Evolutionary conservation across 306 rosid species (phyloP).

Genomic region (Quercus aquifolioides): DNA sequence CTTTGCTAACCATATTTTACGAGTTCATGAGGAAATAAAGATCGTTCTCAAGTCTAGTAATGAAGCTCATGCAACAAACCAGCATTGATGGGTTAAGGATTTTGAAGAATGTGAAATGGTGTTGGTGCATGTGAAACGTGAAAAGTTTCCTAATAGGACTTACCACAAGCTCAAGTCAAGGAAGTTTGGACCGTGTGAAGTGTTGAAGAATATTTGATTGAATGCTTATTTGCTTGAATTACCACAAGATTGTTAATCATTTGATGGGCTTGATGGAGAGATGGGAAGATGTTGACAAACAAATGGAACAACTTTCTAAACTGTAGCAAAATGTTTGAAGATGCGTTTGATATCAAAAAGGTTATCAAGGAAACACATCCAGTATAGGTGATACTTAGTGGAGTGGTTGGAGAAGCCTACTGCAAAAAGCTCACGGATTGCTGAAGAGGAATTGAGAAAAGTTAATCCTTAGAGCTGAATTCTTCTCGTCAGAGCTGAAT

Average conservation of each 20-base stretch:
- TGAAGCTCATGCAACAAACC: not conserved
- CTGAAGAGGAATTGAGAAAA: not conserved
- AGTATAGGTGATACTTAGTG: not conserved
- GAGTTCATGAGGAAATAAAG: not conserved
- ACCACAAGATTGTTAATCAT: not conserved
- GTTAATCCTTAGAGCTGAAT: not conserved
- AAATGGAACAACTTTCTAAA: not conserved
- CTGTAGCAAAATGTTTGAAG: not conserved
- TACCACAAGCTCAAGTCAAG: not conserved
- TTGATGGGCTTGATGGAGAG: not conserved
- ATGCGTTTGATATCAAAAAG: not conserved
- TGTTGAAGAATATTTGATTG: not conserved
- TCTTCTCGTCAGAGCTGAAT: not conserved
- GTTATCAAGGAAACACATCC: not conserved
- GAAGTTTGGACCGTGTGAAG: not conserved
- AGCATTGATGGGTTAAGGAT: not conserved
- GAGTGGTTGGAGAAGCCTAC: not conserved
- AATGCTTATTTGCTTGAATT: not conserved
- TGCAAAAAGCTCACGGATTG: not conserved
- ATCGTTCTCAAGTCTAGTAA: not conserved
- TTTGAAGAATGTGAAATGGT: not conserved
- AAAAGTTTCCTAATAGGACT: not conserved
- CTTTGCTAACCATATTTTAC: not conserved
- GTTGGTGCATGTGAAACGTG: not conserved
- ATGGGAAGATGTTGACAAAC: not conserved